These are phyloP conservation scores for Tulasnella sp. DNA, from an alignment of 768 basidiomycete species.

Conservation along the genomic window DNA sequence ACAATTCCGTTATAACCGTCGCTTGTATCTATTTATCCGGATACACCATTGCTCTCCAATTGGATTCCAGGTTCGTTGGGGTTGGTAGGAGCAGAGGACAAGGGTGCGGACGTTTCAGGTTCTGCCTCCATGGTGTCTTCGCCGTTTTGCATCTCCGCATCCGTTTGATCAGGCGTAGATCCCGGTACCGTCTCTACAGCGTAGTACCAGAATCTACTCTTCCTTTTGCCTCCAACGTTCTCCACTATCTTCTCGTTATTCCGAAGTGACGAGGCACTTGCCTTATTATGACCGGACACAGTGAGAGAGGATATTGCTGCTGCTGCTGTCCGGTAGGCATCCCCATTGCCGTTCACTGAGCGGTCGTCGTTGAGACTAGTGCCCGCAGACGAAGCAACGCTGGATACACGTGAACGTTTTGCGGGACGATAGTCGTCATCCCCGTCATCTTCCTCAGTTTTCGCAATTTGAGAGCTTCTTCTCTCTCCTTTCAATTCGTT, in stretches of 20 bases:
- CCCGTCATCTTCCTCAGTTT: slow-evolving; percentile 9
- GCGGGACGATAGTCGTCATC: slow-evolving; percentile 18
- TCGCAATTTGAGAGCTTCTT: slow-evolving; percentile 1
- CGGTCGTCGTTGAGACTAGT: not conserved
- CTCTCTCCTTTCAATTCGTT: not conserved
- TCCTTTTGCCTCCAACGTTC: slow-evolving; percentile 65
- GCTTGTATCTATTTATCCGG: too few species aligned
- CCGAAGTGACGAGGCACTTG: slow-evolving; percentile 30
- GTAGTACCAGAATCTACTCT: slow-evolving; percentile 49
- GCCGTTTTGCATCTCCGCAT: too few species aligned
- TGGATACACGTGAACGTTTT: slow-evolving; percentile 27
- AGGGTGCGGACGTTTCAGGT: too few species aligned
- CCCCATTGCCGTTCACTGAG: slow-evolving; percentile 22
- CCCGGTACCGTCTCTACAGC: slow-evolving; percentile 58
- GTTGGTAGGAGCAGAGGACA: too few species aligned
- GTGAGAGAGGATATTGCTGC: slow-evolving; percentile 23
- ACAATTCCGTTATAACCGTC: too few species aligned
- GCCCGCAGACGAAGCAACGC: slow-evolving; percentile 24
- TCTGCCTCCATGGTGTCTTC: too few species aligned
- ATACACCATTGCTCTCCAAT: too few species aligned
- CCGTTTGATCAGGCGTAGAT: too few species aligned
- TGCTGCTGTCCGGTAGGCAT: slow-evolving; percentile 24
- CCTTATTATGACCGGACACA: slow-evolving; percentile 49
- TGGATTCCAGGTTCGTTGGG: too few species aligned
- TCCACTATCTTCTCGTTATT: slow-evolving; percentile 64